Base-by-base conservation (phyloP, 495 filamentous ascomycete genomes). In the Penicillium samsonianum region DNA sequence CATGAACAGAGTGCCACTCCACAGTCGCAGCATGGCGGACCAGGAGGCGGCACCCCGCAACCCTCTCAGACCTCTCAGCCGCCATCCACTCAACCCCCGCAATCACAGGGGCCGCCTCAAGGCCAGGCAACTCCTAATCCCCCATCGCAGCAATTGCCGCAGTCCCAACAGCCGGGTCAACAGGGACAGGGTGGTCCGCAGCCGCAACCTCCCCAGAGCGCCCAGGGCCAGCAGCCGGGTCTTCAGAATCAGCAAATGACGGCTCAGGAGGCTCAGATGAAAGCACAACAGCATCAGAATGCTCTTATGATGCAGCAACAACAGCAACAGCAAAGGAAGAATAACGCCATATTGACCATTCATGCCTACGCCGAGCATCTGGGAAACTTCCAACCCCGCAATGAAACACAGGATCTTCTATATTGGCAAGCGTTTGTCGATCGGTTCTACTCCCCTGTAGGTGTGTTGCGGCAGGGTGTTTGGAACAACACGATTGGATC, bases 361-460 rank as follows among this genome's bases (percentile, higher is more conserved):
- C 78, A 88, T 60, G 77, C 79, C 50, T 92, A 92, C 62, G 80
- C 82, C 22, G 88, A 93, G 64, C 74, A 87, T 48, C 72, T 96
- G 11, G 87, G 87, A 60, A 78, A 76, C 50, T 90, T 87, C 64
- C 70, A 74, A 30, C 82, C 74, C 33, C 71, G 75, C 14, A 82
- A 81, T 38, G 76, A 81, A 62, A 73, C 79, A 37, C 84, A 85
- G 31, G 86, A 89, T 64, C 65, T 92, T 3, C 35, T 65, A 2
- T 88, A 88, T 54, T 96, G 92, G 91, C 78, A 87, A 54, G 56
- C 62, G 11, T 92, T 95, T 62, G 89, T 93, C 14, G 82, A 85
- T 23, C 79, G 74, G 38, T 92, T 90, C 74, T 96, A 92, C 72
- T 85, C 90, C 0, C 79, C 79, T 0, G 80, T 79, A 7, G 89